A percentile compares a stretch with the other conserved stretches of the same genome.
phyloP scores from a whole-genome alignment of 495 filamentous ascomycete species.

The Aspergillus wentii region DNA sequence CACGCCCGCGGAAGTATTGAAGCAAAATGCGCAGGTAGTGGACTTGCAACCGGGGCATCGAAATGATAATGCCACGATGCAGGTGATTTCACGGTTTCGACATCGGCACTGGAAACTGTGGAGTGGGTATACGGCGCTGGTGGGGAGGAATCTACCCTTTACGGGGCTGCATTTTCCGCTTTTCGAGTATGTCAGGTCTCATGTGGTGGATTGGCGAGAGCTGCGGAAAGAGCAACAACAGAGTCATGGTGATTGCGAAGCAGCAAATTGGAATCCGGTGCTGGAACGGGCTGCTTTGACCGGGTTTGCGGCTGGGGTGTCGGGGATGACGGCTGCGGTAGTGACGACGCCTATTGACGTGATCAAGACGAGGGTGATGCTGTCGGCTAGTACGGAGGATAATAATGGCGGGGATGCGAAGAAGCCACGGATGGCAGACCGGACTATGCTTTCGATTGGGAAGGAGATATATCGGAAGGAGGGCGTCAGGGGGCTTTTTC shows the following conservation, averaged over 20 bases:
- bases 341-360: constrained; percentile 81
- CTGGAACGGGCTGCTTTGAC: constrained; percentile 63
- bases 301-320: constrained; percentile 61
- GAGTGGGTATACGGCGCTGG: constrained; percentile 75
- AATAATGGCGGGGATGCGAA: background rate
- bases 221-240: constrained; percentile 9
- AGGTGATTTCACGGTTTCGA: constrained; percentile 51
- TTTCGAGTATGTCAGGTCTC: constrained; percentile 62
- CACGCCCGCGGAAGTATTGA: constrained; percentile 86
- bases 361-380: constrained; percentile 77
- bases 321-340: constrained; percentile 64
- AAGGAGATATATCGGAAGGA: constrained; percentile 55
- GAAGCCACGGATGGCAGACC: constrained; percentile 14
- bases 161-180: constrained; percentile 86
- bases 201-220: constrained; percentile 31
- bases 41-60: constrained; percentile 5
- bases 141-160: constrained; percentile 77
- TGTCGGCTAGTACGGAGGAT: constrained; percentile 35
- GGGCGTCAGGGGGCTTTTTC: constrained; percentile 69
- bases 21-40: constrained; percentile 85
- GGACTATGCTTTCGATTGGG: constrained; percentile 6
- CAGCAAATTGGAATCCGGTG: constrained; percentile 20
- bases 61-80: constrained; percentile 33
- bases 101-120: constrained; percentile 57
- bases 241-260: background rate